phyloP scores from a whole-genome alignment of 306 rosid species.

The Herpetospermum pedunculosum region DNA sequence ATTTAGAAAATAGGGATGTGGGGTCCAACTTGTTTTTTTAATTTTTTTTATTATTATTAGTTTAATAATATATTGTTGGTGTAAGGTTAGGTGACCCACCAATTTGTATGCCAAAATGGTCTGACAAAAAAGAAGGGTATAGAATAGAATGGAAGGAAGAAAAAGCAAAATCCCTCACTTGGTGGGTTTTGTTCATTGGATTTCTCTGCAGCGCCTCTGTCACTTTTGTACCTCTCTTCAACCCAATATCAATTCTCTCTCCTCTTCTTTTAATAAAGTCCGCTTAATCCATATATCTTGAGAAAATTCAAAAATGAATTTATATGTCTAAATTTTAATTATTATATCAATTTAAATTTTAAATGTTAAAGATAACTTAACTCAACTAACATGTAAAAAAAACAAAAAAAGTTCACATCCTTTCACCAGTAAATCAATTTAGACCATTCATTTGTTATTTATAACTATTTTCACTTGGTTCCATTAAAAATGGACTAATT shows the following conservation, averaged over 20 bases:
- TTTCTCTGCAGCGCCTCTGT: neutral
- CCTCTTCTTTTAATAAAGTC: neutral
- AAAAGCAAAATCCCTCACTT: conserved; percentile 25
- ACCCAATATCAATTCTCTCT: too few relatives aligned
- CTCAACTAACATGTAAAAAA: too few relatives aligned
- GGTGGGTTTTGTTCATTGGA: conserved; percentile 27
- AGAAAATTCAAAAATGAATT: too few relatives aligned
- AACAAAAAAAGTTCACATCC: too few relatives aligned
- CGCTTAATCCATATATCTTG: too few relatives aligned
- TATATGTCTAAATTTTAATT: too few relatives aligned
- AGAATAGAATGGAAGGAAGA: neutral
- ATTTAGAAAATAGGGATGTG: neutral
- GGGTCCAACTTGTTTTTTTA: conserved; percentile 32
- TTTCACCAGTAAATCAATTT: too few relatives aligned
- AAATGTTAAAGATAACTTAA: too few relatives aligned
- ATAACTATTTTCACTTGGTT: too few relatives aligned
- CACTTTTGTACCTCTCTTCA: neutral
- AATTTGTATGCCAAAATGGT: conserved; percentile 20
- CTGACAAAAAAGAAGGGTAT: conserved; percentile 17
- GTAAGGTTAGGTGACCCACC: conserved; percentile 49
- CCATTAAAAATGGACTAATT: too few relatives aligned
- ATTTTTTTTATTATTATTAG: conserved; percentile 1
- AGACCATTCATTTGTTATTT: too few relatives aligned
- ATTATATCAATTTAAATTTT: too few relatives aligned
- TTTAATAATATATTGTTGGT: conserved; percentile 9